These are phyloP conservation scores for Puccinia horiana DNA, from an alignment of 1,284 basidiomycete genomes.

Conservation along the genomic window DNA sequence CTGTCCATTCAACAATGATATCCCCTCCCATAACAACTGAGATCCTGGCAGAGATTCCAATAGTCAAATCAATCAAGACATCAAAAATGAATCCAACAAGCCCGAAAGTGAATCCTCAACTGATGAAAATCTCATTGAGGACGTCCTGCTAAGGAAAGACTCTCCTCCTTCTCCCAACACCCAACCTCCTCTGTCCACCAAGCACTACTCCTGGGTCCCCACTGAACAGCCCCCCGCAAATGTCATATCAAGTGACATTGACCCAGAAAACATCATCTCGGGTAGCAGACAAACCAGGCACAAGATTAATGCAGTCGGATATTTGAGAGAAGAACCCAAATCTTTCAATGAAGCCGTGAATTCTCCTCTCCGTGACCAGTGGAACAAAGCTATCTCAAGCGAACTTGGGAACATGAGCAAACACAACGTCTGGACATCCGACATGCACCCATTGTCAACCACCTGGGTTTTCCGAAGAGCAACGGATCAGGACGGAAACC, in stretches of 20 bases:
- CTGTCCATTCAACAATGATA: not conserved
- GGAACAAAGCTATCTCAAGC: not conserved
- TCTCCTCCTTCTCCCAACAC: no score
- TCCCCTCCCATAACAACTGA: not conserved
- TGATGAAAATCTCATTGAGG: not conserved
- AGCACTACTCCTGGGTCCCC: not conserved
- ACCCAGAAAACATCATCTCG: not conserved
- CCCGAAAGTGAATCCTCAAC: not conserved
- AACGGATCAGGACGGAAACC: constrained; percentile 6
- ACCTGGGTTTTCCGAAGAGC: constrained; percentile 24
- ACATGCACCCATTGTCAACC: not conserved
- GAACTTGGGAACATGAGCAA: constrained; percentile 19
- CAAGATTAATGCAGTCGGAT: not conserved
- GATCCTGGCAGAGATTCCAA: not conserved
- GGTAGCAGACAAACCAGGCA: not conserved
- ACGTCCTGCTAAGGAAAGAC: no score
- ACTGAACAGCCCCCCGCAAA: not conserved
- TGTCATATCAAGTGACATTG: not conserved
- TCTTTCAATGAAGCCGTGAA: not conserved
- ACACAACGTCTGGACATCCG: not conserved
- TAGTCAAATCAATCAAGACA: no score
- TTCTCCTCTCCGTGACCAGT: not conserved
- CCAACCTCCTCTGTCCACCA: not conserved
- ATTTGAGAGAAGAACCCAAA: not conserved
- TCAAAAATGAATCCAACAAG: no score